These are phyloP conservation scores for Myxozyma udenii DNA, from an alignment of 805 yeast genomes.

Conservation along the genomic window DNA sequence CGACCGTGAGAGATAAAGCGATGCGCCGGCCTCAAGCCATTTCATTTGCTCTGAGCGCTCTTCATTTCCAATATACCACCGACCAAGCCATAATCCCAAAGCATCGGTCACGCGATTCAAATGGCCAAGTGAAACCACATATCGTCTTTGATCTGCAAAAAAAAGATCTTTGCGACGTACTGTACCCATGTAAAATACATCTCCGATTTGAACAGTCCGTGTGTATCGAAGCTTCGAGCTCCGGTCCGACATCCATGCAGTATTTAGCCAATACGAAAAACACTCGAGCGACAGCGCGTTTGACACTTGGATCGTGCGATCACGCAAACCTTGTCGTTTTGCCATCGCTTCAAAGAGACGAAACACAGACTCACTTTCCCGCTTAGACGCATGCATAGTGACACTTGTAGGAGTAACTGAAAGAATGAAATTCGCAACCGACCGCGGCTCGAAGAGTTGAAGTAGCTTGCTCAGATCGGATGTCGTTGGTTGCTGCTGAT, in stretches of 20 bases:
- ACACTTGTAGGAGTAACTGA: neutral
- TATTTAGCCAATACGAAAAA: neutral
- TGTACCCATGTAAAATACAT: slow-evolving; percentile 3
- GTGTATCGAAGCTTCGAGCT: neutral
- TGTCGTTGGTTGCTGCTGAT: neutral
- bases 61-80: neutral
- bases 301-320: neutral
- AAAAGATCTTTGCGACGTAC: neutral
- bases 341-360: neutral
- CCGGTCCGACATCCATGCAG: neutral
- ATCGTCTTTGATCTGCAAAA: neutral
- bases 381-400: neutral
- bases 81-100: slow-evolving; percentile 7
- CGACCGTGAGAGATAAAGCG: slow-evolving; percentile 5
- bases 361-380: neutral
- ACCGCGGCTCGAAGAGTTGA: neutral
- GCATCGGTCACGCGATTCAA: slow-evolving; percentile 6
- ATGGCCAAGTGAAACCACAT: slow-evolving; percentile 8
- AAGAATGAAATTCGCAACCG: neutral
- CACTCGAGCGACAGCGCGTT: neutral
- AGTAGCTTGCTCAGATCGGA: neutral
- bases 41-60: neutral
- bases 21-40: slow-evolving; percentile 18
- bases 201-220: slow-evolving; percentile 8
- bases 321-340: neutral